phyloP scores from a whole-genome alignment of 345 rosid genomes.

The Microcos paniculata region DNA sequence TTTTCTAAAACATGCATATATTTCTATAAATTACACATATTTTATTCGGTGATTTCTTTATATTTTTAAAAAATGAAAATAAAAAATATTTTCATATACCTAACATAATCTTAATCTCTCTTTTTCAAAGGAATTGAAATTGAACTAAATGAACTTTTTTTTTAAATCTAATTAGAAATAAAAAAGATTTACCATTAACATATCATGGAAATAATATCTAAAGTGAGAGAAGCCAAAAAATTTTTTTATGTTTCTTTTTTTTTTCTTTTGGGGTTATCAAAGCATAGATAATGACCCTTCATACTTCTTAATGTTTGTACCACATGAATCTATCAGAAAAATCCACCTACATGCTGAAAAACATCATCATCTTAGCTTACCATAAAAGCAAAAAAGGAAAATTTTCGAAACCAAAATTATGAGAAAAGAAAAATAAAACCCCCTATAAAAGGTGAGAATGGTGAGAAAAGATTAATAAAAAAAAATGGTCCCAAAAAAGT shows the following conservation, averaged over 20 bases:
- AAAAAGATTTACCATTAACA: not conserved
- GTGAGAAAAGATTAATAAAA: not conserved
- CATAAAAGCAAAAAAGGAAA: not conserved
- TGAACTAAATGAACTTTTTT: not conserved
- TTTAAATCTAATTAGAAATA: not conserved
- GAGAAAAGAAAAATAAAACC: not conserved
- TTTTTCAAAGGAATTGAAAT: too few species aligned
- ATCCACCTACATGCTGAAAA: conserved; percentile 3
- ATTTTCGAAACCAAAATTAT: not conserved
- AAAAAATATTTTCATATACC: too few species aligned
- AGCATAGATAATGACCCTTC: conserved; percentile 10
- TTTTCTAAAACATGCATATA: too few species aligned
- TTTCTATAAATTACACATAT: too few species aligned
- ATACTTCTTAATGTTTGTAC: not conserved
- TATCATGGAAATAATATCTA: not conserved
- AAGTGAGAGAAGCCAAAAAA: not conserved
- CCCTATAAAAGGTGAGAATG: not conserved
- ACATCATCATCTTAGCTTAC: conserved; percentile 4
- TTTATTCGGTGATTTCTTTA: too few species aligned
- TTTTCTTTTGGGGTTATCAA: not conserved
- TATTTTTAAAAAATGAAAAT: too few species aligned
- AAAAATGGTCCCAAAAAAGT: conserved; percentile 39
- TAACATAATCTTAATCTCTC: too few species aligned
- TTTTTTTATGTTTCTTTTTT: not conserved
- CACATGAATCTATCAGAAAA: conserved; percentile 12